Percentiles rank a stretch among this genome's conserved stretches.
Evolutionary conservation across 495 filamentous ascomycete species (phyloP).

Genomic region (Parmelia sp.): DNA sequence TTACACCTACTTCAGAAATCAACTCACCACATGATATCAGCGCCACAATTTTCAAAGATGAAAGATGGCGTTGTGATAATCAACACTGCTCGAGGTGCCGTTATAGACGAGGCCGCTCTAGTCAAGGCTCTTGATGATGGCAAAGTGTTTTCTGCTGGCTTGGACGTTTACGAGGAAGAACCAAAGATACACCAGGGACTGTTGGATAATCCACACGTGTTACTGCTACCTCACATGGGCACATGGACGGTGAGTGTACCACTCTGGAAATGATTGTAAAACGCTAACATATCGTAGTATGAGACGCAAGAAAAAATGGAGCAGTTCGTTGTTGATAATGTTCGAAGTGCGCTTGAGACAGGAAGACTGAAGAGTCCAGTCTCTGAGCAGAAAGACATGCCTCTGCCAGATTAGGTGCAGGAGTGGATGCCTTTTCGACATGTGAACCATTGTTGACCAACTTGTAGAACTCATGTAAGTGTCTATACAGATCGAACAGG

Average conservation of each 20-base stretch:
- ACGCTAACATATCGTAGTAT: constrained; percentile 14
- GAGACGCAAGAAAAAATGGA: constrained; percentile 66
- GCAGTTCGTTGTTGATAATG: constrained; percentile 56
- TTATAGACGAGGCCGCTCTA: constrained; percentile 66
- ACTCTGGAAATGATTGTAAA: background rate
- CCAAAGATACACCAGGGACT: constrained; percentile 58
- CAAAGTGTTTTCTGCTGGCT: constrained; percentile 53
- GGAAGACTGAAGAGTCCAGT: constrained; percentile 53
- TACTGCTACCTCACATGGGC: constrained; percentile 64
- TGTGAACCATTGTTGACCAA: too few species aligned
- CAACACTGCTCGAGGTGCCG: constrained; percentile 62
- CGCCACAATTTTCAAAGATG: constrained; percentile 58
- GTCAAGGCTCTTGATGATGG: constrained; percentile 56
- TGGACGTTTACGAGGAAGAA: constrained; percentile 68
- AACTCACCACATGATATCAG: constrained; percentile 61
- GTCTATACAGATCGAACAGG: too few species aligned
- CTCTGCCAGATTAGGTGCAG: background rate
- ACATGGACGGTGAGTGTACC: constrained; percentile 45
- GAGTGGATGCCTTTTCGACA: background rate
- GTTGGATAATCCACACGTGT: constrained; percentile 51
- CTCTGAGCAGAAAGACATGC: constrained; percentile 45
- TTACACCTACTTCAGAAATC: constrained; percentile 41
- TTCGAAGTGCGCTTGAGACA: constrained; percentile 47
- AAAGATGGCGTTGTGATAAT: constrained; percentile 65
- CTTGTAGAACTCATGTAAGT: too few species aligned